These are phyloP conservation scores for Hygrophorus pudorinus DNA, from an alignment of 768 basidiomycete species.

Conservation along the genomic window DNA sequence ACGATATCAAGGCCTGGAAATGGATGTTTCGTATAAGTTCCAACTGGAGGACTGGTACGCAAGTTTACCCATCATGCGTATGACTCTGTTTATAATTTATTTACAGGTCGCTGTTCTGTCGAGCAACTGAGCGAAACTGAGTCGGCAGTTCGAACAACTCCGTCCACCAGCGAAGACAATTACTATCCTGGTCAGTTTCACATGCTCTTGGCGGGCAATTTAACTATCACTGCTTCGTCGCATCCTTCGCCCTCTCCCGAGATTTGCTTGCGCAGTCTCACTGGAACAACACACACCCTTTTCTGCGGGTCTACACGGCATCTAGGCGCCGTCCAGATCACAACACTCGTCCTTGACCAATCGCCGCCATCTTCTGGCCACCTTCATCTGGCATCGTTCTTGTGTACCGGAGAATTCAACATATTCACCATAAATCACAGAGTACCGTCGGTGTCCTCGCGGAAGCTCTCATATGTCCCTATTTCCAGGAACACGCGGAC, in stretches of 20 bases:
- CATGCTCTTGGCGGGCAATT: slow-evolving; percentile 48
- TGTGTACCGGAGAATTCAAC: slow-evolving; percentile 61
- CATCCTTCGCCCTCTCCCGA: slow-evolving; percentile 22
- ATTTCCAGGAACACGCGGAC: slow-evolving; percentile 26
- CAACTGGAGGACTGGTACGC: slow-evolving; percentile 70
- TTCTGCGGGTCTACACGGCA: slow-evolving; percentile 30
- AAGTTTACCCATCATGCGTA: slow-evolving; percentile 7
- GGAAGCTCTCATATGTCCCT: slow-evolving; percentile 41
- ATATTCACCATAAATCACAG: slow-evolving; percentile 46
- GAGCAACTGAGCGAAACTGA: slow-evolving; percentile 22
- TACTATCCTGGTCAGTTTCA: slow-evolving; percentile 21
- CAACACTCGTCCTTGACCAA: slow-evolving; percentile 66
- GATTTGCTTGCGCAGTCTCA: slow-evolving; percentile 28
- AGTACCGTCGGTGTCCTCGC: slow-evolving; percentile 29
- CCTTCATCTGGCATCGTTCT: slow-evolving; percentile 47
- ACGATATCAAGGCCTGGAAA: slow-evolving; percentile 58
- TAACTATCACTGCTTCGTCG: slow-evolving; percentile 51
- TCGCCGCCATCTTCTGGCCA: slow-evolving; percentile 38
- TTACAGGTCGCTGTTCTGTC: slow-evolving; percentile 54
- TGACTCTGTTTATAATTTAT: neutral
- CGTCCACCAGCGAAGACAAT: neutral
- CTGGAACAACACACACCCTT: slow-evolving; percentile 27
- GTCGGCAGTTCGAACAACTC: neutral
- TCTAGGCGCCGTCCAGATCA: slow-evolving; percentile 32
- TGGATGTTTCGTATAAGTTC: slow-evolving; percentile 81